Percentiles rank a stretch among this genome's conserved stretches.
Evolutionary conservation across 495 filamentous ascomycete species (phyloP).

Genomic region (Talaromyces thailandensis): DNA sequence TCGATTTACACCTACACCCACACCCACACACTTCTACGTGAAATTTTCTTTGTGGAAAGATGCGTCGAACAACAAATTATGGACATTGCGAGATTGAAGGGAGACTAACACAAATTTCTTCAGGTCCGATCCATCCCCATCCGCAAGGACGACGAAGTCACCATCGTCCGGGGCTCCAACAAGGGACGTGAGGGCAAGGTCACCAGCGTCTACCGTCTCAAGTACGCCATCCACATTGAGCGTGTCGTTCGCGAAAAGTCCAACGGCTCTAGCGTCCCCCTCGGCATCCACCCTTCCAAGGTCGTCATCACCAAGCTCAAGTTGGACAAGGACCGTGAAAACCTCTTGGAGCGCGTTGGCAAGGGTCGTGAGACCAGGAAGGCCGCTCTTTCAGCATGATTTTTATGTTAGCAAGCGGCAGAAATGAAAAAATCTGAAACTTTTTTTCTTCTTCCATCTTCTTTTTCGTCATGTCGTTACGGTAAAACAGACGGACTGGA

Average conservation of each 20-base stretch:
- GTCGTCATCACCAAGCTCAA: conserved; percentile 96
- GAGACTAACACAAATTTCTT: background rate
- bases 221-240: conserved; percentile 91
- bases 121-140: conserved; percentile 94
- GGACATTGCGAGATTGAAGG: background rate
- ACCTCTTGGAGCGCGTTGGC: conserved; percentile 76
- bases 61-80: background rate
- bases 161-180: conserved; percentile 75
- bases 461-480: conserved; percentile 34
- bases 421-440: conserved; percentile 1
- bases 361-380: conserved; percentile 53
- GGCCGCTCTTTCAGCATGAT: conserved; percentile 3
- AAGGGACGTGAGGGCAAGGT: conserved; percentile 96
- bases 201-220: conserved; percentile 93
- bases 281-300: conserved; percentile 86
- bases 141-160: conserved; percentile 96
- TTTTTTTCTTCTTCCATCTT: conserved; percentile 2
- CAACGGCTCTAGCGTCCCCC: conserved; percentile 81
- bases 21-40: background rate
- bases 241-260: conserved; percentile 88
- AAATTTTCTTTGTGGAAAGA: background rate
- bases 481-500: background rate
- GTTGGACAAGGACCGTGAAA: conserved; percentile 96
- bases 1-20: background rate
- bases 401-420: conserved; percentile 1